phyloP scores from a whole-genome alignment of 2,329 filamentous ascomycete genomes.

The Huntiella bhutanensis region DNA sequence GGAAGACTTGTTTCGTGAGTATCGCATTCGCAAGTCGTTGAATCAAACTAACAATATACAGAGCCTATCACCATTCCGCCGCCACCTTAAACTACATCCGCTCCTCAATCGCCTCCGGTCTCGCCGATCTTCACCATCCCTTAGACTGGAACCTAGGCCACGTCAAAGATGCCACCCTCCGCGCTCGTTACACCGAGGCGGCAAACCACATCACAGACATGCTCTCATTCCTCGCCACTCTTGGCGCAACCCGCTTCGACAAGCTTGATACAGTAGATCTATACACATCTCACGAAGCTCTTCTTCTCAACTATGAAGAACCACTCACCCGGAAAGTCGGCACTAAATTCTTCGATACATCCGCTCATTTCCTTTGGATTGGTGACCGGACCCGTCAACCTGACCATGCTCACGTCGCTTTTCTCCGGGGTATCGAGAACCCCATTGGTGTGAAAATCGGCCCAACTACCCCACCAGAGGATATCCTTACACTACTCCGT shows the following conservation, averaged over 20 bases:
- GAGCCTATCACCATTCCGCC: constrained; percentile 89
- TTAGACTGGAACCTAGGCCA: constrained; percentile 91
- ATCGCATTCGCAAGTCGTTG: background rate
- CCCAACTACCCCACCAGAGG: constrained; percentile 57
- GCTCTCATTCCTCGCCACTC: constrained; percentile 81
- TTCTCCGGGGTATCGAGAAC: constrained; percentile 90
- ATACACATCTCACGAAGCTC: constrained; percentile 86
- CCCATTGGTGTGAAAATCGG: constrained; percentile 94
- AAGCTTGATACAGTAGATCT: constrained; percentile 84
- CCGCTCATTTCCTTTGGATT: constrained; percentile 95
- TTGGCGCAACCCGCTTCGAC: constrained; percentile 70
- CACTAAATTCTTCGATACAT: constrained; percentile 61
- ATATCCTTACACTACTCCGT: constrained; percentile 63
- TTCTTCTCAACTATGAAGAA: constrained; percentile 89
- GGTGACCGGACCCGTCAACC: constrained; percentile 90
- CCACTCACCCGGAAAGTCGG: constrained; percentile 49
- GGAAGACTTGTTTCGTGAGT: constrained; percentile 52
- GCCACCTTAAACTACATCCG: constrained; percentile 89
- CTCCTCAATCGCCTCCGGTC: constrained; percentile 63
- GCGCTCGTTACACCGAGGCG: constrained; percentile 69
- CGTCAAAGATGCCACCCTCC: constrained; percentile 64
- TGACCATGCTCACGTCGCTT: constrained; percentile 86
- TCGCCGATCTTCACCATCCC: constrained; percentile 84
- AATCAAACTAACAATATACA: constrained; percentile 15
- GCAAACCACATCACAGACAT: constrained; percentile 78